A percentile compares a stretch with the other conserved stretches of the same genome.
Conservation (phyloP, 2,329 filamentous ascomycete species). For the Fusarium globosum region DNA sequence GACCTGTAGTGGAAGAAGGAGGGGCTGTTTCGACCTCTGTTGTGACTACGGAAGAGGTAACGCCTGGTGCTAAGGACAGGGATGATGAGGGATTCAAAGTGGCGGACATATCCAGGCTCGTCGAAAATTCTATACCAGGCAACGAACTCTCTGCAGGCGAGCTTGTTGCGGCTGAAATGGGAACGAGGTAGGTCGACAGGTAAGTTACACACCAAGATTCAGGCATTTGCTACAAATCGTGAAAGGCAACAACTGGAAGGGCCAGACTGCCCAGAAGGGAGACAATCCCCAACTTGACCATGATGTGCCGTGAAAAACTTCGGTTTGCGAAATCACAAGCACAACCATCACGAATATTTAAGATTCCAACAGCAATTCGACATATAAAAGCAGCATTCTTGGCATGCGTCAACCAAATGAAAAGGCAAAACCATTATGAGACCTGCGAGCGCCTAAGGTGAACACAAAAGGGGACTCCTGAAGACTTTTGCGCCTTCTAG, state of each 20-base stretch:
- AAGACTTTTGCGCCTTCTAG: too few species aligned
- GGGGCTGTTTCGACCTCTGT: neutral
- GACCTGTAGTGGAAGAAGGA: neutral
- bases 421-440: fast-evolving
- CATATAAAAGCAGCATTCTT: neutral
- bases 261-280: neutral
- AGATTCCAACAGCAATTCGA: neutral
- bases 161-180: neutral
- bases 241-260: neutral
- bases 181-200: neutral
- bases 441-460: neutral
- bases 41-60: neutral
- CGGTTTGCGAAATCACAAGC: neutral
- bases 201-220: neutral
- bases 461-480: too few species aligned
- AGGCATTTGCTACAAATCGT: neutral
- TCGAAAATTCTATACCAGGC: neutral
- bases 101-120: neutral
- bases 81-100: neutral
- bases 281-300: neutral
- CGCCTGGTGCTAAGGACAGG: neutral
- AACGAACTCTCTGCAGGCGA: neutral
- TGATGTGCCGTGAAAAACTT: neutral
- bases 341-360: neutral
- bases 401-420: neutral